A percentile compares a stretch with the other conserved stretches of the same genome.
Evolutionary conservation across 441 rosid genomes (phyloP).

Genomic region (Melianthus villosus): DNA sequence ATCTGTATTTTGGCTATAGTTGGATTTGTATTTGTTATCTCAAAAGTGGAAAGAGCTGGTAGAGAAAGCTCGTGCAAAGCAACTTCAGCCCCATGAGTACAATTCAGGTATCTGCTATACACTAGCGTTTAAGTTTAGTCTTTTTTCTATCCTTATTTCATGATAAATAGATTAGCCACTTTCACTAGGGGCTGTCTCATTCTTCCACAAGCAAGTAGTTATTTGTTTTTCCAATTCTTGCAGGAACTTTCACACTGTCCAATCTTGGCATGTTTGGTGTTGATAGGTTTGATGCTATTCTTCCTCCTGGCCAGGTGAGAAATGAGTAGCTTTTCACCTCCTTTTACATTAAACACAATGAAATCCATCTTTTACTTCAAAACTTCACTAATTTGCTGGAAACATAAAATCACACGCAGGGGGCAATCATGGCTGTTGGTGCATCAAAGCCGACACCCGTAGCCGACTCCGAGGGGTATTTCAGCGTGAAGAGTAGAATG

Average conservation of each 20-base stretch:
- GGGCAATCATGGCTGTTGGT: conserved; percentile 98
- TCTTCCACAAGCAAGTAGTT: background rate
- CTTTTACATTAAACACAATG: background rate
- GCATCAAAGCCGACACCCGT: conserved; percentile 85
- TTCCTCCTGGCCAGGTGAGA: conserved; percentile 83
- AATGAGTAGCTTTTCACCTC: background rate
- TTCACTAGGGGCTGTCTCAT: conserved; percentile 3
- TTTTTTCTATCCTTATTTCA: too few relatives aligned
- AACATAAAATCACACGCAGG: conserved; percentile 30
- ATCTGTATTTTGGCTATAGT: conserved; percentile 34
- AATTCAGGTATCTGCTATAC: conserved; percentile 50
- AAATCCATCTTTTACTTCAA: background rate
- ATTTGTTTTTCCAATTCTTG: conserved; percentile 7
- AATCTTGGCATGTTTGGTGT: conserved; percentile 94
- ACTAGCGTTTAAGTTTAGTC: background rate
- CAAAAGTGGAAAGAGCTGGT: conserved; percentile 96
- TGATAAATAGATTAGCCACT: too few relatives aligned
- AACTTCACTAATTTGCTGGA: conserved; percentile 8
- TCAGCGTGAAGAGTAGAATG: conserved; percentile 78
- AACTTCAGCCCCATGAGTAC: conserved; percentile 84
- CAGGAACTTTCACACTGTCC: conserved; percentile 91
- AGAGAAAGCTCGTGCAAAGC: conserved; percentile 74
- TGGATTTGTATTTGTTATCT: conserved; percentile 78
- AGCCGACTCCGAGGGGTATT: conserved; percentile 73
- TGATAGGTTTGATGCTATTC: conserved; percentile 94